phyloP scores from a whole-genome alignment of 345 rosid genomes.

The Brassica cretica region DNA sequence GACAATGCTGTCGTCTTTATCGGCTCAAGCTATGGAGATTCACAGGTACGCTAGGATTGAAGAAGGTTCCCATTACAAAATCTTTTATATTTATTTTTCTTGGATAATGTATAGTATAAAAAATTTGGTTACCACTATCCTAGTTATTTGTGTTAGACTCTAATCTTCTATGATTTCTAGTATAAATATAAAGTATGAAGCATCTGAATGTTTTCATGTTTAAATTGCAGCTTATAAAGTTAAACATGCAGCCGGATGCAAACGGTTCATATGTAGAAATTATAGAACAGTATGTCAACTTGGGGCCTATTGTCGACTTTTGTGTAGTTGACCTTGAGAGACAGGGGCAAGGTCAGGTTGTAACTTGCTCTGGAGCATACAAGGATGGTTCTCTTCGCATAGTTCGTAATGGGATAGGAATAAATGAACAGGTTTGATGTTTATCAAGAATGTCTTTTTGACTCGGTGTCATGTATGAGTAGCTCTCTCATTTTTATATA shows the following conservation, averaged over 20 bases:
- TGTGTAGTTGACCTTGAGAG: conserved; percentile 96
- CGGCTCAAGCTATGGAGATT: conserved; percentile 97
- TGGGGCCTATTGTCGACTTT: conserved; percentile 94
- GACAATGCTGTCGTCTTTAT: conserved; percentile 84
- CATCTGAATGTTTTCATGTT: not conserved
- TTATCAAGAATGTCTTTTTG: conserved; percentile 5
- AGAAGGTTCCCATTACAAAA: not conserved
- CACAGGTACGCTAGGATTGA: conserved; percentile 56
- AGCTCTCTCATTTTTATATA: conserved; percentile 15
- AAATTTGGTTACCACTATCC: conserved; percentile 5
- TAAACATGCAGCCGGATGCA: conserved; percentile 81
- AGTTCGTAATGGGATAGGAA: conserved; percentile 96
- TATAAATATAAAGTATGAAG: not conserved
- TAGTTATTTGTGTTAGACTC: conserved; percentile 10
- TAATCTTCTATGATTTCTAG: conserved; percentile 5
- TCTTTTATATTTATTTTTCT: not conserved
- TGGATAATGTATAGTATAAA: not conserved
- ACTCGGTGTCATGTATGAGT: not conserved
- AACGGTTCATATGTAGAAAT: conserved; percentile 91
- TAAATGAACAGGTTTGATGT: conserved; percentile 80
- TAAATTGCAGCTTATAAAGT: conserved; percentile 69
- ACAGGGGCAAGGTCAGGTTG: conserved; percentile 99
- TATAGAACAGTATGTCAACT: conserved; percentile 79
- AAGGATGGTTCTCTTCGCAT: conserved; percentile 98
- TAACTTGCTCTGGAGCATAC: conserved; percentile 94